Conservation (phyloP, 495 filamentous ascomycete species). For the Annulohypoxylon moriforme region DNA sequence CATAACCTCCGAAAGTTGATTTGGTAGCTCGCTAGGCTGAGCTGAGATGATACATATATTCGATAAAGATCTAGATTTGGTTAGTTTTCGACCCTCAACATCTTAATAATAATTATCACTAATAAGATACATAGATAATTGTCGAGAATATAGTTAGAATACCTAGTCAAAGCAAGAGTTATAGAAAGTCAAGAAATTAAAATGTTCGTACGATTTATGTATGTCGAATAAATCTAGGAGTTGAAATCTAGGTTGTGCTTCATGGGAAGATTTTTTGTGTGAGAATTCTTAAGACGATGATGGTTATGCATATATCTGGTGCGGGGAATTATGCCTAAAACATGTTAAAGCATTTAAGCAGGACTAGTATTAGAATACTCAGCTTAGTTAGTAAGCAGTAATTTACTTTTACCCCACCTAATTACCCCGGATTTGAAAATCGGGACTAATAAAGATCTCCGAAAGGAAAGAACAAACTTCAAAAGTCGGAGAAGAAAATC, state of each 20-base stretch:
- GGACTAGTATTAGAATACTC: too few species aligned
- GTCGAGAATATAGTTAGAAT: neutral
- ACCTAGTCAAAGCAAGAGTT: too few species aligned
- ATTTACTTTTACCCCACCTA: constrained; percentile 4
- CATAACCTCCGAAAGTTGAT: neutral
- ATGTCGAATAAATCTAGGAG: neutral
- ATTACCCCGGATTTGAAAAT: constrained; percentile 38
- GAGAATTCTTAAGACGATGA: too few species aligned
- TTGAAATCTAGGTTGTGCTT: too few species aligned
- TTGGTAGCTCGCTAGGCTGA: neutral
- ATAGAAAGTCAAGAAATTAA: too few species aligned
- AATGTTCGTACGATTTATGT: too few species aligned
- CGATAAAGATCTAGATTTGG: neutral
- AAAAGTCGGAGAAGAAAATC: neutral
- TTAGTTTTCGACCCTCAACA: neutral
- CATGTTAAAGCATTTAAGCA: too few species aligned
- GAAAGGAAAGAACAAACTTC: neutral
- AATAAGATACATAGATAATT: neutral
- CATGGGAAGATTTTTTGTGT: too few species aligned
- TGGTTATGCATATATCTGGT: too few species aligned
- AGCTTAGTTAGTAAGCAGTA: too few species aligned
- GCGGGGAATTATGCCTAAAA: neutral
- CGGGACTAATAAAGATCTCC: constrained; percentile 12
- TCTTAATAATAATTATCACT: neutral
- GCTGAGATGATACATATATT: neutral